Conservation (phyloP, 139 green algal species). For the Volvox reticuliferus region DNA sequence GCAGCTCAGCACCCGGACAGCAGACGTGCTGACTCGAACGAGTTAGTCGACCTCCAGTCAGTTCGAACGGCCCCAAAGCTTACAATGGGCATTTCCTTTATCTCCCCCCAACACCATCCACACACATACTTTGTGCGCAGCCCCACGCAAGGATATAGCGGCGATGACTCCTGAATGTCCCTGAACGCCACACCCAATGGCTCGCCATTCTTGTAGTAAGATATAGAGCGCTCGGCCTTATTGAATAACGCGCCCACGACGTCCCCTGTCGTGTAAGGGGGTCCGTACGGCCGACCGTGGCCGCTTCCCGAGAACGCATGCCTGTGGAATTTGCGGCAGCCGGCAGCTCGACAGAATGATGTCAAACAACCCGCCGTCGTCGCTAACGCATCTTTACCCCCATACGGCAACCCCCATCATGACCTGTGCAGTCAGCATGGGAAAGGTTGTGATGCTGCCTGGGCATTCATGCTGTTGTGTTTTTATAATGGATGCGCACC, state of each 20-base stretch:
- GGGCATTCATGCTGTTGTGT: too few relatives aligned
- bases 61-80: too few relatives aligned
- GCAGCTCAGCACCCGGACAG: too few relatives aligned
- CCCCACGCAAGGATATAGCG: slow-evolving; percentile 84
- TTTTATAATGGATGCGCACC: too few relatives aligned
- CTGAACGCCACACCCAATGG: slow-evolving; percentile 82
- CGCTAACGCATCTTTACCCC: too few relatives aligned
- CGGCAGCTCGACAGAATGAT: background rate
- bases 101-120: too few relatives aligned
- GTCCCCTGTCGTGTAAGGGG: slow-evolving; percentile 56
- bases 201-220: slow-evolving; percentile 60
- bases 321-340: background rate
- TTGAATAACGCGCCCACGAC: slow-evolving; percentile 64
- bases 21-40: too few relatives aligned
- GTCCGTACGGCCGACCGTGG: slow-evolving; percentile 54
- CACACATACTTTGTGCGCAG: slow-evolving; percentile 76
- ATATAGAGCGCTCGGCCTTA: slow-evolving; percentile 48
- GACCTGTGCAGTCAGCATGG: too few relatives aligned
- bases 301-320: slow-evolving; percentile 73
- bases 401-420: too few relatives aligned
- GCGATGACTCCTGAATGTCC: slow-evolving; percentile 63
- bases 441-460: too few relatives aligned
- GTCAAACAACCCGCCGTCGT: background rate
- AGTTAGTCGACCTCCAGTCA: too few relatives aligned
- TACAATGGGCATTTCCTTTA: too few relatives aligned